phyloP scores from a whole-genome alignment of 345 rosid species.

The Pugionium cornutum region DNA sequence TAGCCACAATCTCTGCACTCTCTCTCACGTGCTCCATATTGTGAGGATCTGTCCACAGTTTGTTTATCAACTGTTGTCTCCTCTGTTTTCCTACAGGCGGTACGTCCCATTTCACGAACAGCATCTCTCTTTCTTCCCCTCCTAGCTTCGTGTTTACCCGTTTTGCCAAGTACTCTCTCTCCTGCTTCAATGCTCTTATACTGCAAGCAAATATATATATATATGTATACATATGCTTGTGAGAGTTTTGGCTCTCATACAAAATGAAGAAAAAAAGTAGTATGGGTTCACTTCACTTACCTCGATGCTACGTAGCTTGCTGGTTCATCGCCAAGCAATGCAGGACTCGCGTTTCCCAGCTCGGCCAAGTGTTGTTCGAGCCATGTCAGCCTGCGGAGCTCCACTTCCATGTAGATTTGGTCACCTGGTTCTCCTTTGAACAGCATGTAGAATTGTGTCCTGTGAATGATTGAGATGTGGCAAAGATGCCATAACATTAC shows the following conservation, averaged over 20 bases:
- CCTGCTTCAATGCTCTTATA: slow-evolving; percentile 78
- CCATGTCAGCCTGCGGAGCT: slow-evolving; percentile 82
- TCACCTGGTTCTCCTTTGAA: slow-evolving; percentile 83
- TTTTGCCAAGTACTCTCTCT: slow-evolving; percentile 84
- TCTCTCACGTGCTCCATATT: slow-evolving; percentile 68
- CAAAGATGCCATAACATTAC: slow-evolving; percentile 97
- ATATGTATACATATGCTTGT: neutral
- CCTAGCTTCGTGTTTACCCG: slow-evolving; percentile 73
- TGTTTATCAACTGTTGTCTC: slow-evolving; percentile 79
- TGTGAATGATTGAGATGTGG: slow-evolving; percentile 87
- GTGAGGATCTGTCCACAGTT: slow-evolving; percentile 83
- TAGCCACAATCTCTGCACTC: slow-evolving; percentile 79
- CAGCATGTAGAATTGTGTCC: slow-evolving; percentile 81
- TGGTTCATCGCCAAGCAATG: slow-evolving; percentile 88
- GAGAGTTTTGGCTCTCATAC: slow-evolving; percentile 1
- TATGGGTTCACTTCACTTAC: slow-evolving; percentile 36
- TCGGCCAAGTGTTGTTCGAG: slow-evolving; percentile 91
- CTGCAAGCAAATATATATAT: slow-evolving; percentile 39
- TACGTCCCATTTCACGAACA: slow-evolving; percentile 81
- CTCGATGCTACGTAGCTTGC: slow-evolving; percentile 85
- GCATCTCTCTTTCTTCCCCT: slow-evolving; percentile 74
- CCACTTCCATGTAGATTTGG: slow-evolving; percentile 92
- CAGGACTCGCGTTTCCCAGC: slow-evolving; percentile 96
- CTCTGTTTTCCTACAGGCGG: slow-evolving; percentile 83
- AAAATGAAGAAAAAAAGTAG: neutral